These are phyloP conservation scores for Linum usitatissimum DNA, from an alignment of 345 rosid species.

Conservation along the genomic window DNA sequence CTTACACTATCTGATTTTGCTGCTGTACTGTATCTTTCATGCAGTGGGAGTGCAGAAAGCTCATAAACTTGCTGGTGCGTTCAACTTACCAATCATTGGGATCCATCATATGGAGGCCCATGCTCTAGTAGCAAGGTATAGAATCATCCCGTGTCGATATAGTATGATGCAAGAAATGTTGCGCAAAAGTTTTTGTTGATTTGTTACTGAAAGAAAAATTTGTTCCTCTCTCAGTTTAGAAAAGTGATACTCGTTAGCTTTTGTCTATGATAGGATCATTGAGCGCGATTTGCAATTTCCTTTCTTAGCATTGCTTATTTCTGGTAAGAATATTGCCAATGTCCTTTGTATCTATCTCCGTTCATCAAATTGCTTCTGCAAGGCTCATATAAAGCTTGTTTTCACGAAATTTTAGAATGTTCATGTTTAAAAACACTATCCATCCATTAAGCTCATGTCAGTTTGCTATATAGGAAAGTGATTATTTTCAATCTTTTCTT, in stretches of 20 bases:
- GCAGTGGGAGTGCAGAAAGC: conserved; percentile 93
- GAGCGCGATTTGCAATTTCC: conserved; percentile 77
- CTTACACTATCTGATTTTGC: not conserved
- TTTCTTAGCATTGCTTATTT: conserved; percentile 82
- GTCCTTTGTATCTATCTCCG: not conserved
- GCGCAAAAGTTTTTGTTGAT: not conserved
- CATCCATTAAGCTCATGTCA: not conserved
- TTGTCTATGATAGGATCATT: conserved; percentile 36
- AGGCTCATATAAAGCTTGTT: not conserved
- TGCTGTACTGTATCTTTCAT: conserved; percentile 3
- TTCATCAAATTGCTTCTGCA: not conserved
- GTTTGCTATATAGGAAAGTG: not conserved
- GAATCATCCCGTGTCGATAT: not conserved
- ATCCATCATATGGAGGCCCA: conserved; percentile 99
- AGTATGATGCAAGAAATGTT: not conserved
- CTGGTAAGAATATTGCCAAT: conserved; percentile 39
- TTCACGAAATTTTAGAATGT: too few relatives aligned
- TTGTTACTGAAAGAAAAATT: not conserved
- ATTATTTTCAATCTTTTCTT: conserved; percentile 6
- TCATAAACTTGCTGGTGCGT: conserved; percentile 55
- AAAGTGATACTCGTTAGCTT: not conserved
- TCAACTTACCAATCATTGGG: conserved; percentile 57
- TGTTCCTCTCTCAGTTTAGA: not conserved
- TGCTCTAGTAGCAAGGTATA: conserved; percentile 78
- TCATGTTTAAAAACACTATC: not conserved